A percentile compares a stretch with the other conserved stretches of the same genome.
Conservation (phyloP, 129 eudicot species). For the Flaveria sonorensis region DNA sequence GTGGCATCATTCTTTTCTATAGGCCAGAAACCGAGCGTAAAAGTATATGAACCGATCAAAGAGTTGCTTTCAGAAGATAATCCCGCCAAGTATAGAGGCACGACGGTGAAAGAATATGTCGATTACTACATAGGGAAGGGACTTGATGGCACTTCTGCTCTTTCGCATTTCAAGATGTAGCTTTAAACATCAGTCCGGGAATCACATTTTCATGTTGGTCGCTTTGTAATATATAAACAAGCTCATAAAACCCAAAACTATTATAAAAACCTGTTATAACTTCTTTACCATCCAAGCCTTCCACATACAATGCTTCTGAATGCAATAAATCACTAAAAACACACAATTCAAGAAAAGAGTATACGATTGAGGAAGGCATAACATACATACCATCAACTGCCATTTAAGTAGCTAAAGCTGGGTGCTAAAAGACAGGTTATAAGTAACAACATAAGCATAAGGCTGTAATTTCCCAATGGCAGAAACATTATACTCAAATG, state of each 20-base stretch:
- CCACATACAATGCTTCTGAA: neutral
- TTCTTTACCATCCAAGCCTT: neutral
- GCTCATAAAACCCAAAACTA: neutral
- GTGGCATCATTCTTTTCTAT: constrained; percentile 50
- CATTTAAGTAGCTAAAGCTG: neutral
- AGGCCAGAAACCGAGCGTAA: constrained; percentile 6
- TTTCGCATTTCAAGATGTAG: constrained; percentile 45
- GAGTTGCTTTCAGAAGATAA: constrained; percentile 54
- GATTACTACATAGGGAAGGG: constrained; percentile 19
- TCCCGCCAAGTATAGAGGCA: constrained; percentile 50
- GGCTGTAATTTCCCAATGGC: constrained; percentile 11
- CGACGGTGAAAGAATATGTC: constrained; percentile 35
- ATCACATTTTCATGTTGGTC: neutral
- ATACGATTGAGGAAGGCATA: neutral
- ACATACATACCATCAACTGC: neutral
- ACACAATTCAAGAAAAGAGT: neutral
- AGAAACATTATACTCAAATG: neutral
- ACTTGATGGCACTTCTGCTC: constrained; percentile 41
- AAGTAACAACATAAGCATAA: neutral
- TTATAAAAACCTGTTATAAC: neutral
- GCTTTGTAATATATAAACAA: neutral
- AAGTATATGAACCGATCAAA: constrained; percentile 49
- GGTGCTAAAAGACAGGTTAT: neutral
- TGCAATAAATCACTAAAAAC: neutral
- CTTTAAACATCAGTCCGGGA: neutral